Evolutionary conservation across 345 rosid genomes (phyloP), one percentile per base, ranked within the genome.

Genomic region (Sisymbrium altissimum): DNA sequence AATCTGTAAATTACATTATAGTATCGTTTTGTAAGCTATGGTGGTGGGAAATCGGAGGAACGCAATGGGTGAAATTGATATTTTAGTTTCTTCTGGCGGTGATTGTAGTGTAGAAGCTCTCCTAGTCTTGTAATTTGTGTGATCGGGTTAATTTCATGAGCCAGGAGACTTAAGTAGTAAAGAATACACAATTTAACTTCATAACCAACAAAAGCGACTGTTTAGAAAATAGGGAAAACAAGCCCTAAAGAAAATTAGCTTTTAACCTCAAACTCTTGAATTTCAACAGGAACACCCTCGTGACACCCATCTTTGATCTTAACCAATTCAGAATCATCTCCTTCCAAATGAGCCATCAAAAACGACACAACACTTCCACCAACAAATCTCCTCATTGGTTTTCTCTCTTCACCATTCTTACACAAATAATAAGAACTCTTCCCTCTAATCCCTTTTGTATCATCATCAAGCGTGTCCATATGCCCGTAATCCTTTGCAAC

Each of bases 381-480:
- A 55, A 87, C 85, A 46, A 88, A 85, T 58, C 81, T 85, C 81
- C 96, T 89, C 96, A 88, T 88, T 0, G 98, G 96, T 68, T 81
- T 83, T 59, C 96, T 86, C 32, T 80, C 75, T 71, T 83, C 44
- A 17, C 97, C 96, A 81, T 83, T 91, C 84, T 80, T 78, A 80
- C 97, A 91, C 82, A 86, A 75, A 78, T 86, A 89, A 70, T 94
- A 80, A 0, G 87, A 76, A 17, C 81, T 18, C 66, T 72, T 75
- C 59, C 95, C 98, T 75, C 85, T 76, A 17, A 86, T 46, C 70
- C 92, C 95, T 35, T 68, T 79, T 3, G 96, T 89, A 12, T 83
- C 97, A 72, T 91, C 93, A 63, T 94, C 95, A 44, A 89, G 74
- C 95, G 89, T 84, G 73, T 89, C 97, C 14, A 88, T 63, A 68